phyloP scores from a whole-genome alignment of 768 basidiomycete genomes.

The Podaxis sp. region DNA sequence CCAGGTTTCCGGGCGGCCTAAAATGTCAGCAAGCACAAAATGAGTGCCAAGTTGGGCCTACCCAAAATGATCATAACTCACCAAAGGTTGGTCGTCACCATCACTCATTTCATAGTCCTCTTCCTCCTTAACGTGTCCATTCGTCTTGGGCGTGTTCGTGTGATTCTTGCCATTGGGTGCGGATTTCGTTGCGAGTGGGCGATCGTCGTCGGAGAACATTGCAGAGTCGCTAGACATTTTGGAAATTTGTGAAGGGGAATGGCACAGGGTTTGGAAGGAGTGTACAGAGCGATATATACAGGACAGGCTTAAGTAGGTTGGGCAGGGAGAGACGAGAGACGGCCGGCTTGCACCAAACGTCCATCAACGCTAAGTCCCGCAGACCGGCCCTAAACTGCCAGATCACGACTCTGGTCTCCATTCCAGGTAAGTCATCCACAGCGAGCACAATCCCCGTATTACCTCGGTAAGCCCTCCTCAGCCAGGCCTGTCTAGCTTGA shows the following conservation, averaged over 20 bases:
- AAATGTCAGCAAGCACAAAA: constrained; percentile 33
- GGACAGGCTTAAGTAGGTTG: constrained; percentile 21
- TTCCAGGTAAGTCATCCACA: constrained; percentile 10
- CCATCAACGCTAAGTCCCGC: constrained; percentile 40
- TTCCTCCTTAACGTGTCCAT: constrained; percentile 43
- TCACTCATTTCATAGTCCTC: constrained; percentile 58
- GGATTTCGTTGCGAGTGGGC: constrained; percentile 45
- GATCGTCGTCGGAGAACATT: constrained; percentile 62
- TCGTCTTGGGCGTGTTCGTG: constrained; percentile 25
- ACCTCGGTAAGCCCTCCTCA: constrained; percentile 9
- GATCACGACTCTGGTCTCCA: constrained; percentile 28
- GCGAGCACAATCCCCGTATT: constrained; percentile 6
- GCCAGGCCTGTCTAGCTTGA: constrained; percentile 13
- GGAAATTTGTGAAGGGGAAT: constrained; percentile 24
- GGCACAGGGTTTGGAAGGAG: constrained; percentile 19
- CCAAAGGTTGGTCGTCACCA: constrained; percentile 74
- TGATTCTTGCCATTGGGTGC: constrained; percentile 36
- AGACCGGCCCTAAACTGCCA: constrained; percentile 58
- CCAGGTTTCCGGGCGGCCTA: constrained; percentile 52
- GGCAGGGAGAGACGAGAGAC: constrained; percentile 27
- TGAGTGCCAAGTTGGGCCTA: neutral
- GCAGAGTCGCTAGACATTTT: constrained; percentile 45
- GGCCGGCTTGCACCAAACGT: constrained; percentile 19
- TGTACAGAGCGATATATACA: constrained; percentile 15
- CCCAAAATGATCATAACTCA: constrained; percentile 32